Conservation (phyloP, 2,329 filamentous ascomycete genomes). For the Fusarium nanum region DNA sequence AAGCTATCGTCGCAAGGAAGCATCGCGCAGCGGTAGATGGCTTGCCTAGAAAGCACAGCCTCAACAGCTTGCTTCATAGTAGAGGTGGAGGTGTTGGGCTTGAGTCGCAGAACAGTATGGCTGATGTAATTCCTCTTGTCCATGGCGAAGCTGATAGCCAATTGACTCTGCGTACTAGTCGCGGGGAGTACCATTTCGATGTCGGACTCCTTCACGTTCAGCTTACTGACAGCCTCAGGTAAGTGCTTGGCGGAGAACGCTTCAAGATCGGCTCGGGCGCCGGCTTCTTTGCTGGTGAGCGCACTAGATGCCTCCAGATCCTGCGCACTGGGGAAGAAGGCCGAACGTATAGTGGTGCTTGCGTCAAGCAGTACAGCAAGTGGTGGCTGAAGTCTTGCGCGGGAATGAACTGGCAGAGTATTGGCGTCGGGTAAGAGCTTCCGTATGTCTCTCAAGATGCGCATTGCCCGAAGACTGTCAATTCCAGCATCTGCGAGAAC, state of each 20-base stretch:
- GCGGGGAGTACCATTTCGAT: conserved; percentile 14
- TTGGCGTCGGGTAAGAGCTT: too few species aligned
- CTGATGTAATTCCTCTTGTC: conserved; percentile 26
- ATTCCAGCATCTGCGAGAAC: not conserved
- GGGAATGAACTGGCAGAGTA: not conserved
- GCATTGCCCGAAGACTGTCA: conserved; percentile 29
- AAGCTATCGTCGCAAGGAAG: conserved; percentile 10
- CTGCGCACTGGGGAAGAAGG: not conserved
- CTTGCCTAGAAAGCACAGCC: not conserved
- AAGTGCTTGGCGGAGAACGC: not conserved
- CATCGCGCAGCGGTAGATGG: conserved; percentile 12
- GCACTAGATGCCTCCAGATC: fast-evolving
- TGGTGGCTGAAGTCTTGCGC: conserved; percentile 2
- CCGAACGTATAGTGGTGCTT: not conserved
- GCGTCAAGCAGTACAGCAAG: not conserved
- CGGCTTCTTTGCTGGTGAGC: not conserved
- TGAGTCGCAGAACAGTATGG: conserved; percentile 5
- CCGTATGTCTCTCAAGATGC: conserved; percentile 13
- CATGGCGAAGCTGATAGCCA: conserved; percentile 24
- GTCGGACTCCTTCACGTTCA: not conserved
- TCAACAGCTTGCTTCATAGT: not conserved
- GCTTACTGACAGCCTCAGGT: not conserved
- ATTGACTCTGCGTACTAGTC: conserved; percentile 22
- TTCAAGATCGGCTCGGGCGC: not conserved
- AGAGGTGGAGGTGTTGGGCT: fast-evolving